Evolutionary conservation across 1,139 yeast genomes (phyloP).

Genomic region (Taphrina confusa): DNA sequence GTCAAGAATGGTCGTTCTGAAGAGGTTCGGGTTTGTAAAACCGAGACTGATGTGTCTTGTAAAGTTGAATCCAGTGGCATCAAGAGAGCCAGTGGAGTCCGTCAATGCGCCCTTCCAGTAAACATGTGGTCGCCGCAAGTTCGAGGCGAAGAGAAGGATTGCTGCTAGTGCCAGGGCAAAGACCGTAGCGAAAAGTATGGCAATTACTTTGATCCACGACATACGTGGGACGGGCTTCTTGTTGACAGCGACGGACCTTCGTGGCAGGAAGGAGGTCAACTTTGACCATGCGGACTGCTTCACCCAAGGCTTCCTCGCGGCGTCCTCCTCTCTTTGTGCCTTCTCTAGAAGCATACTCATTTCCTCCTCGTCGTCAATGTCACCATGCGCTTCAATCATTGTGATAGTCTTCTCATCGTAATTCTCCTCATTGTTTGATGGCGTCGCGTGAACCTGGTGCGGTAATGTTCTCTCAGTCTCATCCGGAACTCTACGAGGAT

Average conservation of each 20-base stretch:
- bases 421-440: slow-evolving; percentile 3
- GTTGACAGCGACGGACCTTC: not conserved
- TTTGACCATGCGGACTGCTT: not conserved
- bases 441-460: slow-evolving; percentile 1
- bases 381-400: not conserved
- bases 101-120: slow-evolving; percentile 13
- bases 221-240: not conserved
- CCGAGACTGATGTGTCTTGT: slow-evolving; percentile 18
- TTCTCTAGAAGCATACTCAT: not conserved
- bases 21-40: slow-evolving; percentile 14
- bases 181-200: not conserved
- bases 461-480: not conserved
- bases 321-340: slow-evolving; percentile 2
- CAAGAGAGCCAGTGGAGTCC: slow-evolving; percentile 1
- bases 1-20: not conserved
- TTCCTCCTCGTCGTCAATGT: slow-evolving; percentile 13
- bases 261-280: not conserved
- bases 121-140: not conserved
- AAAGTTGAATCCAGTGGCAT: slow-evolving; percentile 15
- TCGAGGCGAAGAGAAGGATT: not conserved
- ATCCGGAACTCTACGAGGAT: slow-evolving; percentile 8
- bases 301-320: slow-evolving; percentile 2
- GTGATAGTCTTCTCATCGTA: slow-evolving; percentile 1
- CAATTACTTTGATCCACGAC: not conserved
- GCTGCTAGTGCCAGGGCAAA: not conserved